phyloP scores from a whole-genome alignment of 2,329 filamentous ascomycete species.

The Plenodomus lindquistii region DNA sequence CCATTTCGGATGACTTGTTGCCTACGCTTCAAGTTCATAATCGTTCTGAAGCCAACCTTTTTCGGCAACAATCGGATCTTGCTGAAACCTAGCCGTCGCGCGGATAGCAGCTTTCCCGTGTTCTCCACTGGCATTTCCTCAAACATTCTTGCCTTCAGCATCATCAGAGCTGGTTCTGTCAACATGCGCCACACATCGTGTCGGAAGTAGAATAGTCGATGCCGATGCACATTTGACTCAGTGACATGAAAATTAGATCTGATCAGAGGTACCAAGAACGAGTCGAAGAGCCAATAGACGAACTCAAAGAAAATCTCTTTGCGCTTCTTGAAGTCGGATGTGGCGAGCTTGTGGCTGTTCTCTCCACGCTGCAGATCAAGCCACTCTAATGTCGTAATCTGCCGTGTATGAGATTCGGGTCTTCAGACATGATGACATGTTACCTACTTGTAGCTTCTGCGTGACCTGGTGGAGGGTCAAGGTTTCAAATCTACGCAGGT shows the following conservation, averaged over 20 bases:
- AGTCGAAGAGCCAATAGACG: conserved; percentile 92
- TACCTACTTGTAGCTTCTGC: conserved; percentile 72
- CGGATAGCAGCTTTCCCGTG: conserved; percentile 62
- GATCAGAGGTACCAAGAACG: conserved; percentile 82
- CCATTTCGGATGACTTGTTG: conserved; percentile 57
- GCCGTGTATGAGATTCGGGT: conserved; percentile 18
- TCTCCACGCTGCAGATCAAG: conserved; percentile 60
- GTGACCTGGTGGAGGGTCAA: conserved; percentile 77
- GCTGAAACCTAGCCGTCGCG: conserved; percentile 72
- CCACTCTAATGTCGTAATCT: conserved; percentile 75
- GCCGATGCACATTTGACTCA: conserved; percentile 79
- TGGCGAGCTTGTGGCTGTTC: conserved; percentile 61
- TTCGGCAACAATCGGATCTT: conserved; percentile 85
- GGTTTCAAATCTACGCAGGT: conserved; percentile 77
- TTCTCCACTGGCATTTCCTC: conserved; percentile 69
- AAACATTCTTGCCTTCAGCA: conserved; percentile 73
- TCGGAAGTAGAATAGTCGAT: conserved; percentile 88
- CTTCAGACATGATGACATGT: conserved; percentile 7
- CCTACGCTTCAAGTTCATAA: conserved; percentile 80
- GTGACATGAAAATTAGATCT: conserved; percentile 92
- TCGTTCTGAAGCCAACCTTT: conserved; percentile 72
- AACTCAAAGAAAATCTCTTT: conserved; percentile 81
- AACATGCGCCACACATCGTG: conserved; percentile 88
- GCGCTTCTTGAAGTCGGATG: conserved; percentile 75
- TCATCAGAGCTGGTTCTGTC: conserved; percentile 70